Evolutionary conservation across 768 basidiomycete species (phyloP), one percentile per base, ranked within the genome.

Genomic region (Coprinellus aureogranulatus): DNA sequence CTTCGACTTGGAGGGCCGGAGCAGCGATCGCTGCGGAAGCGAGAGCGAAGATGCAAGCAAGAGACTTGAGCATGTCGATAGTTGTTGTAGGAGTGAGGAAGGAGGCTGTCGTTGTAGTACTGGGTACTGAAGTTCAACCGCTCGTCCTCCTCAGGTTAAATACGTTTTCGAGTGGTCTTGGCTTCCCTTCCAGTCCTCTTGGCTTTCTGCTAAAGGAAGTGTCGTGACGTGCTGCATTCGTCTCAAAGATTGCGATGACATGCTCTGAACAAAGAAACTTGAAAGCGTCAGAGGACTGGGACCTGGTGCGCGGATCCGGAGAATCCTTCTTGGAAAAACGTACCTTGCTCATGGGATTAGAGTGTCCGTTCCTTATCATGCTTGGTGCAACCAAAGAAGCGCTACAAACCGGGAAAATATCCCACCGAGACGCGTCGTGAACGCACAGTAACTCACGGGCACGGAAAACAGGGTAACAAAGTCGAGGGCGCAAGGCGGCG

Each of bases 61-160:
- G 47, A 27, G 51, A 57, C 40, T 45, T 44, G 37, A 57, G 44
- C 56, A 57, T 57, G 26, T 30, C 41, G 44, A 34, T 9, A 16
- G 18, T 18, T 34, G 28, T 39, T 57, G 55, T 26, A 34, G 34
- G 34, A 34, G 34, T 6, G 14, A 14, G 34, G 34, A 6, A 14
- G 34, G 34, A 34, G 34, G 34, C 44, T 22, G 40, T 52, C 5
- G 37, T 39, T 9, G 41, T n/a, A 22, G 41, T n/a, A 22, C 41
- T 44, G 41, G 41, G 41, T 44, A 44, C 20, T 16, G 14, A n/a
- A 44, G 14, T 44, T 44, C 41, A 44, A 8, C 8, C 41, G 9
- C 4, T n/a, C 34, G 34, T 8, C 41, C 41, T 44, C 8, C 5
- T 8, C 8, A 8, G 41, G 8, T 18, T 44, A 18, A 22, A n/a